phyloP scores from a whole-genome alignment of 2,329 filamentous ascomycete genomes.

The Stachybotrys elegans region DNA sequence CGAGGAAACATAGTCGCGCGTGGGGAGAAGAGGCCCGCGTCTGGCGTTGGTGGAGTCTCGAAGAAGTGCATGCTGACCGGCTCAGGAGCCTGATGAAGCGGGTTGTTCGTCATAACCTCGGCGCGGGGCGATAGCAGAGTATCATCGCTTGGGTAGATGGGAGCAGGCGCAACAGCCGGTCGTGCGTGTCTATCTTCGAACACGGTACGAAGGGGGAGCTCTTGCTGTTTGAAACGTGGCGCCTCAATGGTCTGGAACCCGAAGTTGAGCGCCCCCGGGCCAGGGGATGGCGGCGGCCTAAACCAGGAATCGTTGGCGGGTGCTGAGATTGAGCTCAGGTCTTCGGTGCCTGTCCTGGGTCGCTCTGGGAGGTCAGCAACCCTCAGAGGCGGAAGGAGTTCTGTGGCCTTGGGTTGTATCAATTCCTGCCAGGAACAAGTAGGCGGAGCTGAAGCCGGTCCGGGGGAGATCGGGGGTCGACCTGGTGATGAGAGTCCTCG shows the following conservation, averaged over 20 bases:
- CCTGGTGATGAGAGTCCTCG: conserved; percentile 51
- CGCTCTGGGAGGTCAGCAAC: conserved; percentile 23
- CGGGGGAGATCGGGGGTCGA: conserved; percentile 48
- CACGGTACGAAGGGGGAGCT: too few species aligned
- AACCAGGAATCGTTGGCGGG: conserved; percentile 16
- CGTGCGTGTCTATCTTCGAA: conserved; percentile 9
- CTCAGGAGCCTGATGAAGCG: conserved; percentile 41
- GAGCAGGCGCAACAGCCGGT: neutral
- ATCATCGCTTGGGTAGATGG: conserved; percentile 37
- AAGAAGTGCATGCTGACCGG: conserved; percentile 16
- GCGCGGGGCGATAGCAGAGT: conserved; percentile 66
- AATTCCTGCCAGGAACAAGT: conserved; percentile 53
- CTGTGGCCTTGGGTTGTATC: conserved; percentile 33
- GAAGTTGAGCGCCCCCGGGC: conserved; percentile 34
- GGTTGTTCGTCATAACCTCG: conserved; percentile 68
- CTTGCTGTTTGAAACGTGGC: conserved; percentile 15
- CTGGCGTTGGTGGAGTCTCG: conserved; percentile 47
- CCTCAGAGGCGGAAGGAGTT: conserved; percentile 13
- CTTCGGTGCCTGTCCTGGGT: conserved; percentile 27
- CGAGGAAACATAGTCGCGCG: conserved; percentile 47
- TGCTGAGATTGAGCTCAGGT: conserved; percentile 8
- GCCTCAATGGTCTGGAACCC: conserved; percentile 35
- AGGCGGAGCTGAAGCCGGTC: conserved; percentile 63
- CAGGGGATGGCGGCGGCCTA: conserved; percentile 41
- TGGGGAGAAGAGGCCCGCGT: conserved; percentile 49